Evolutionary conservation across 768 basidiomycete species (phyloP).

Genomic region (Mycena maculata): DNA sequence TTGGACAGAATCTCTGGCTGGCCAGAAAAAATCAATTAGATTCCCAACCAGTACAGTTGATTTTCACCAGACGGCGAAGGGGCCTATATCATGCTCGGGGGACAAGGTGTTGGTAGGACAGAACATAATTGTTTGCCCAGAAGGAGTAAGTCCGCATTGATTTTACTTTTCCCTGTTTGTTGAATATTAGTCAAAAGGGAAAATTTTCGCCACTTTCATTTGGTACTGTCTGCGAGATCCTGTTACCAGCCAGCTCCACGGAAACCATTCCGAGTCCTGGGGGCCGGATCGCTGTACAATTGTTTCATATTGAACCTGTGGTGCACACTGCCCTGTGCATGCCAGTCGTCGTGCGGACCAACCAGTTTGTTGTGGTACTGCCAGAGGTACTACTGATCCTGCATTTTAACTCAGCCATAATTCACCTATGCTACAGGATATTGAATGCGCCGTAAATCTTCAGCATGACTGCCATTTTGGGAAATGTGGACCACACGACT

Average conservation of each 20-base stretch:
- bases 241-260: not conserved
- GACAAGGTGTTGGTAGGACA: not conserved
- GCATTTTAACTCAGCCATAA: too few species aligned
- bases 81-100: not conserved
- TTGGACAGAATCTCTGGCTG: not conserved
- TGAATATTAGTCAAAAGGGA: not conserved
- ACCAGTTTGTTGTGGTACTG: not conserved
- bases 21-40: not conserved
- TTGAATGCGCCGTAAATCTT: slow-evolving; percentile 31
- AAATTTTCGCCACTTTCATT: slow-evolving; percentile 16
- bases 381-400: slow-evolving; percentile 1
- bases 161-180: not conserved
- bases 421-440: slow-evolving; percentile 22
- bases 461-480: slow-evolving; percentile 33
- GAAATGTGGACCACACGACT: slow-evolving; percentile 8
- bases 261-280: not conserved
- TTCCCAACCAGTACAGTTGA: not conserved
- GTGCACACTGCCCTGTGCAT: not conserved
- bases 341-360: not conserved
- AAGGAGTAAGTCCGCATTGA: slow-evolving; percentile 1
- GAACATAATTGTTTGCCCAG: slow-evolving; percentile 6
- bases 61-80: not conserved
- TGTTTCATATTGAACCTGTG: not conserved
- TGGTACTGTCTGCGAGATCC: slow-evolving; percentile 18
- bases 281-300: not conserved